These are phyloP conservation scores for Eucalyptus dawsonii DNA, from an alignment of 345 rosid species.

Conservation along the genomic window DNA sequence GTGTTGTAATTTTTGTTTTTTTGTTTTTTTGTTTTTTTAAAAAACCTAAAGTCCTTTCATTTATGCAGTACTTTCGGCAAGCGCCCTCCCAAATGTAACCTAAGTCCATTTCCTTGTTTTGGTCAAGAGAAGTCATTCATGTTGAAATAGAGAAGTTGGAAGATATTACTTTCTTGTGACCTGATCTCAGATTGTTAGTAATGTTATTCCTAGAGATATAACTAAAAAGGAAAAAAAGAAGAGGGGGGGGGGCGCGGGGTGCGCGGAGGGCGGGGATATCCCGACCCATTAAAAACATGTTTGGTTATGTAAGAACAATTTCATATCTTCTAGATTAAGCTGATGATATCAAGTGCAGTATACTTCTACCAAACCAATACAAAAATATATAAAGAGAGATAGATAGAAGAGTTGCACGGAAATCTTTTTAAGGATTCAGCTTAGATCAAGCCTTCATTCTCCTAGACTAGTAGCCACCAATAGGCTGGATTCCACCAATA, in stretches of 20 bases:
- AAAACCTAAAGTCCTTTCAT: neutral
- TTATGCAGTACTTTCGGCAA: neutral
- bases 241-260: accelerated
- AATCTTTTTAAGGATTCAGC: too few relatives aligned
- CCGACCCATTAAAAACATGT: neutral
- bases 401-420: neutral
- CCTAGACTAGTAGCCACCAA: neutral
- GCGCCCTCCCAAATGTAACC: neutral
- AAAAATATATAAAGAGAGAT: too few relatives aligned
- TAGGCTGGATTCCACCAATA: neutral
- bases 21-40: too few relatives aligned
- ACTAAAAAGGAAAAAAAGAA: too few relatives aligned
- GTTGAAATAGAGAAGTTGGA: neutral
- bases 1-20: neutral
- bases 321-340: neutral
- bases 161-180: neutral
- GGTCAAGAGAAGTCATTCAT: neutral
- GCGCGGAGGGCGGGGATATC: too few relatives aligned
- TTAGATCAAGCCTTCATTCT: neutral
- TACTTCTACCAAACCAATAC: neutral
- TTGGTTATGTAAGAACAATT: neutral
- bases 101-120: neutral
- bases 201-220: neutral
- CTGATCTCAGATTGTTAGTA: neutral
- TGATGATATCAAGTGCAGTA: neutral